Evolutionary conservation across 2,329 filamentous ascomycete species (phyloP), one percentile per base, ranked within the genome.

Genomic region (Xylariaceae sp.): DNA sequence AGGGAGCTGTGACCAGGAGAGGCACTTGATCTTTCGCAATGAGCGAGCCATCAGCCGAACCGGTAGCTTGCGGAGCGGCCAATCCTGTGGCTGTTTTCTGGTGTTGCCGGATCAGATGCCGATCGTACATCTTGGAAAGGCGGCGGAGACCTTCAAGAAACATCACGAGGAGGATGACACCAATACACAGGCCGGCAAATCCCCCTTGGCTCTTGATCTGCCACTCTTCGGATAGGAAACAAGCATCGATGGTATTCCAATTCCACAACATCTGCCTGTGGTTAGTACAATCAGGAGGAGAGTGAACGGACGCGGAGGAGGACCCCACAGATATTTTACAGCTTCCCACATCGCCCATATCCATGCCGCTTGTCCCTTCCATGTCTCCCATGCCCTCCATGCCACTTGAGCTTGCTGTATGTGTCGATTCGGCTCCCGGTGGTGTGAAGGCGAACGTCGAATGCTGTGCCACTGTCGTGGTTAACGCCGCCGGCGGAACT

Each of bases 101-200:
- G 42, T 59, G 56, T 33, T 55, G 44, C 16, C 75, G 75, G 51
- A 86, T 63, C 19, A 90, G 76, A 61, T 81, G 80, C 28, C 78
- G 76, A 67, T 95, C 89, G 69, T 86, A 93, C 66, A 89, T 87
- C 60, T 86, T 84, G 59, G 81, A 76, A 18, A 79, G 62, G 28
- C 89, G 85, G 47, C 89, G 87, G 18, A 94, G 77, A 50, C 86
- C 73, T 66, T 95, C 89, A 59, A 94, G 85, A 5, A 73, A 64
- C 46, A 93, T 77, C 60, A 89, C 88, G 49, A 95, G 83, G n/a
- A 86, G 73, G 53, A 90, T 75, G 34, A 90, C 84, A 55, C 88
- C 89, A 64, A 96, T 86, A 72, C 89, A 94, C 48, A 86, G 87
- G 19, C 84, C 89, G 33, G 87, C 89, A 66, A 95, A 94, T 76